phyloP scores from a whole-genome alignment of 179 eudicot genomes.

The Beta macrorhiza region DNA sequence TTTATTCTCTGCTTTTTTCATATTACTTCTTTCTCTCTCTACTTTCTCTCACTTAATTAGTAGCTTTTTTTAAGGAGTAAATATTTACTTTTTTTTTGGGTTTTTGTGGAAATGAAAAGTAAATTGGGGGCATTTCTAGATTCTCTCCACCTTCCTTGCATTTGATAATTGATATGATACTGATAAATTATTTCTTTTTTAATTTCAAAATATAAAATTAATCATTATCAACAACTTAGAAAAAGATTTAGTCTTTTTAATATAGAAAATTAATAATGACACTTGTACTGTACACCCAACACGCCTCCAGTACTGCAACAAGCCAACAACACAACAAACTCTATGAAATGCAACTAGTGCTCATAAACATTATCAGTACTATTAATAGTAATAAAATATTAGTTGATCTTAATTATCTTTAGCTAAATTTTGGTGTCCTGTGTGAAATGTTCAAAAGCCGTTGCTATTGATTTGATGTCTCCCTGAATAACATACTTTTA shows the following conservation, averaged over 20 bases:
- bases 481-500: too few species aligned
- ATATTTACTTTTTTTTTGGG: conserved; percentile 36
- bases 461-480: background rate
- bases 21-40: conserved; percentile 14
- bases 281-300: conserved; percentile 16
- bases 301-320: conserved; percentile 8
- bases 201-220: background rate
- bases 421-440: background rate
- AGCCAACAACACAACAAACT: conserved; percentile 13
- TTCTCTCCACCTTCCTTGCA: conserved; percentile 56
- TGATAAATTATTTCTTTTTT: background rate
- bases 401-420: background rate
- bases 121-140: conserved; percentile 51
- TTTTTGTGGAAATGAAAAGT: conserved; percentile 38
- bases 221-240: too few species aligned
- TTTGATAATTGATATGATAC: conserved; percentile 31
- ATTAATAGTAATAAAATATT: background rate
- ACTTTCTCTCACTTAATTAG: conserved; percentile 21
- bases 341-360: background rate
- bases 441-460: background rate
- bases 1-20: conserved; percentile 69
- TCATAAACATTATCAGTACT: background rate
- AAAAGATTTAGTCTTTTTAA: background rate
- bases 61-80: conserved; percentile 7
- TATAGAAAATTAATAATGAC: background rate